Conservation (phyloP, 352 stramenopile genomes). For the Phytophthora ramorum region DNA sequence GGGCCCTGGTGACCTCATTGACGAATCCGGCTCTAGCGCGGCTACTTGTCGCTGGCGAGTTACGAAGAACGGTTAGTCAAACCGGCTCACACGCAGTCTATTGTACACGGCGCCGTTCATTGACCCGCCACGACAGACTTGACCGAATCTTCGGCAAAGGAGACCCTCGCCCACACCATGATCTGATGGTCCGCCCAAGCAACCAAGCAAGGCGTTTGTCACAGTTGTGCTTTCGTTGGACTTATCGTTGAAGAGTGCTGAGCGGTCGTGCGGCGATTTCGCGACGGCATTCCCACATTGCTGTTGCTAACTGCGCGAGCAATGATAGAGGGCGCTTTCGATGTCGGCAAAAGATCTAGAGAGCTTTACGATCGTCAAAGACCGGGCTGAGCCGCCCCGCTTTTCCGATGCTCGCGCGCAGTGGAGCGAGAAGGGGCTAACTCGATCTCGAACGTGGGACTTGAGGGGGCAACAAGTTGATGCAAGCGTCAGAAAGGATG, state of each 20-base stretch:
- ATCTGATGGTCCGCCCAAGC: constrained; percentile 28
- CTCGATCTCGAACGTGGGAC: constrained; percentile 25
- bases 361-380: constrained; percentile 29
- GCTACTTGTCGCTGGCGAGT: constrained; percentile 16
- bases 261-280: constrained; percentile 13
- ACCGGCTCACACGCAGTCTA: constrained; percentile 22
- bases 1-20: constrained; percentile 8
- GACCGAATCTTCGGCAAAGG: constrained; percentile 21
- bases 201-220: constrained; percentile 24
- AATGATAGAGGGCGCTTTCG: constrained; percentile 18
- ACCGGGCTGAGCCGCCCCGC: constrained; percentile 9
- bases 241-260: constrained; percentile 26
- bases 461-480: constrained; percentile 25
- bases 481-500: constrained; percentile 32
- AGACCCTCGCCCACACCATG: background rate
- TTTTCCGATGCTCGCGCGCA: constrained; percentile 37
- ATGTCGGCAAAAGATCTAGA: constrained; percentile 8
- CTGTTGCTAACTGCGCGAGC: constrained; percentile 24
- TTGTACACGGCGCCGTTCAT: constrained; percentile 8
- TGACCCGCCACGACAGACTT: constrained; percentile 18
- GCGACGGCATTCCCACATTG: constrained; percentile 15
- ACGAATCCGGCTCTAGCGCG: constrained; percentile 26
- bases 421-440: constrained; percentile 22
- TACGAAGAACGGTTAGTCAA: constrained; percentile 6
- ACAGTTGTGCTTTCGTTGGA: constrained; percentile 14